Evolutionary conservation across 495 filamentous ascomycete genomes (phyloP).

Genomic region (Xylona heveae): DNA sequence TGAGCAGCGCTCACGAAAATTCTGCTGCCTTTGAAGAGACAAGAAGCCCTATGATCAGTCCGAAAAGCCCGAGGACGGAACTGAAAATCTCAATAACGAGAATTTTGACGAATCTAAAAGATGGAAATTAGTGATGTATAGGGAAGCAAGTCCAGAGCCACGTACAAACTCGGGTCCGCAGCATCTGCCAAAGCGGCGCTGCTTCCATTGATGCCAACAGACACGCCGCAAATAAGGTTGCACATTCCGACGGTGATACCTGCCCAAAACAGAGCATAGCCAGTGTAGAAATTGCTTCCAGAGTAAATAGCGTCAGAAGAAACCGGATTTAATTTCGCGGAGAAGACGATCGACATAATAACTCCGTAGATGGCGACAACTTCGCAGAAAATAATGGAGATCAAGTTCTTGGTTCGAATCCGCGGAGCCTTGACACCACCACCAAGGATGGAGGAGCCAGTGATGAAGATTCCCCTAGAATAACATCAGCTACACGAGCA

Average conservation of each 20-base stretch:
- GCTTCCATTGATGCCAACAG: slow-evolving; percentile 94
- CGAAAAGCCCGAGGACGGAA: slow-evolving; percentile 93
- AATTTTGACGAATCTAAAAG: slow-evolving; percentile 80
- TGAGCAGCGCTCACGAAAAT: slow-evolving; percentile 26
- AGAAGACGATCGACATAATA: slow-evolving; percentile 98
- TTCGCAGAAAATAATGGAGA: slow-evolving; percentile 99
- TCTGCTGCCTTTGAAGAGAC: slow-evolving; percentile 61
- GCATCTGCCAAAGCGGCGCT: slow-evolving; percentile 93
- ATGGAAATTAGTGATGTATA: background rate
- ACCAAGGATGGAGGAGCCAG: slow-evolving; percentile 93
- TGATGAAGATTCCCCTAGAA: slow-evolving; percentile 90
- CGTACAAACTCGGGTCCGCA: slow-evolving; percentile 75
- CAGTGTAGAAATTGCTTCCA: slow-evolving; percentile 71
- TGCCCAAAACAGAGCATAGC: slow-evolving; percentile 89
- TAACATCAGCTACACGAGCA: slow-evolving; percentile 1
- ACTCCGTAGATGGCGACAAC: slow-evolving; percentile 99
- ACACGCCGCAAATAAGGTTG: slow-evolving; percentile 89
- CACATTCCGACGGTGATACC: slow-evolving; percentile 86
- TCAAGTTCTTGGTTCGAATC: slow-evolving; percentile 97
- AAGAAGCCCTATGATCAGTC: slow-evolving; percentile 82
- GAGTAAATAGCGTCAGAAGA: slow-evolving; percentile 31
- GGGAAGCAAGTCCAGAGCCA: slow-evolving; percentile 4
- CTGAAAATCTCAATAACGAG: slow-evolving; percentile 99
- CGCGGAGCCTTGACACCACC: slow-evolving; percentile 89
- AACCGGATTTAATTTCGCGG: slow-evolving; percentile 50